Base-by-base conservation (phyloP, 2,329 filamentous ascomycete species). In the Thielaviopsis punctulata region DNA sequence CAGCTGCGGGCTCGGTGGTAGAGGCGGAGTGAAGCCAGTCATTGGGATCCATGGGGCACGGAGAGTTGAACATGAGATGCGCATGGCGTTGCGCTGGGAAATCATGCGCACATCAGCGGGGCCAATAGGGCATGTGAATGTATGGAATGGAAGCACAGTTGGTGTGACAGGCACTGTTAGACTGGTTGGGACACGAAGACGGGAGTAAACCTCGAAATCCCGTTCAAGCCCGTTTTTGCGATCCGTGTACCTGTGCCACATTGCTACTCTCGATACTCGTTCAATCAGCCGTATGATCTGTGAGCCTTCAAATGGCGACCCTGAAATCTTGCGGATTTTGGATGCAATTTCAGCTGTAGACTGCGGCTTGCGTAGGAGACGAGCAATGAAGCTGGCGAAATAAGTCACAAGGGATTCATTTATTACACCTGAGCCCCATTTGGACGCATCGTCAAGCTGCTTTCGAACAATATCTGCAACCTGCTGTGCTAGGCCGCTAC, bases 91-190 rank as follows among this genome's bases (percentile, higher is more conserved):
- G 22, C 92, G 79, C 64, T 96, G 90, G 8, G 92, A 96, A 57
- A 98, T 98, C 62, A 85, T 78, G 15, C 92, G 84, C 55, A 98
- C 87, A 58, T 95, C 86, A 63, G 85, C 87, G 3, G 92, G 88
- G 6, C 86, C 88, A 58, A 98, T 72, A 0, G 92, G 92, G 58
- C 86, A 95, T 1, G 92, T 98, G 62, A 98, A 98, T 0, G 92
- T 96, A 64, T 98, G 92, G 62, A 98, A 98, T 0, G 92, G 92
- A 1, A 98, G 73, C 1, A 98, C 89, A 0, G 92, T 98, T 2
- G 92, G 92, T 5, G 92, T 90, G 25, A 85, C 80, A 3, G 92
- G 92, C 9, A 94, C 76, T 1, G 84, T 76, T 27, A 98, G 71
- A 43, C 74, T 75, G 2, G 73, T 66, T 3, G 90, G 92, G 10